Evolutionary conservation across 2,329 filamentous ascomycete species (phyloP), one percentile per base, ranked within the genome.

Genomic region (Malbranchea cinnamomea): DNA sequence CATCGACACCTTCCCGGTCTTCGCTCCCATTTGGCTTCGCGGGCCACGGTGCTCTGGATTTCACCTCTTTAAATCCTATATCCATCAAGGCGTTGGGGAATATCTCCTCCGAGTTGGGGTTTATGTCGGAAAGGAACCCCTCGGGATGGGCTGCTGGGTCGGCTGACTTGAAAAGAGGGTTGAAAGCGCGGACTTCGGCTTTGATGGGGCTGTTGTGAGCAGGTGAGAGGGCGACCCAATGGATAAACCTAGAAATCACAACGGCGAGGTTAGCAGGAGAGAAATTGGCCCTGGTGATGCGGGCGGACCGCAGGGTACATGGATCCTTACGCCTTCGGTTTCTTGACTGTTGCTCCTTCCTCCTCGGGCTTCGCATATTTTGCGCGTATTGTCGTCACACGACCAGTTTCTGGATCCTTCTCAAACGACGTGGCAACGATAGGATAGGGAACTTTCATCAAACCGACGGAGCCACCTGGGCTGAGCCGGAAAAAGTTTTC

Each of bases 51-150:
- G 80, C 82, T 16, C 74, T 62, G 24, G 60, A 56, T 41, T 62
- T 68, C 17, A 95, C 70, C 46, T 92, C 80, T 25, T 81, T 70
- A 43, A 94, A 78, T 1, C 85, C 87, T 16, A 69, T 66, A 55
- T 95, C 85, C 21, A 94, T 71, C 47, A 92, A 60, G 0, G 85
- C 85, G 33, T 81, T 62, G 0, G 68, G 62, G 49, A 77, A 87
- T n/a, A 89, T 63, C 13, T 81, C 62, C 57, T 94, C 81, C 35
- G 78, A 87, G 26, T 87, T 67, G 0, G 82, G 78, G 50, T 89
- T 89, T 42, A 95, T 67, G 43, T 93, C 80, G 31, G 76, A 74
- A 30, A 92, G 59, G 58, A 84, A 94, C 2, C 83, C 83, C 10
- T 78, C 82, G 27, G 76, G 74, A 3, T 77, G 74, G 7, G 74